phyloP scores from a whole-genome alignment of 208 protist genomes.

The Wallacemonas sp. region DNA sequence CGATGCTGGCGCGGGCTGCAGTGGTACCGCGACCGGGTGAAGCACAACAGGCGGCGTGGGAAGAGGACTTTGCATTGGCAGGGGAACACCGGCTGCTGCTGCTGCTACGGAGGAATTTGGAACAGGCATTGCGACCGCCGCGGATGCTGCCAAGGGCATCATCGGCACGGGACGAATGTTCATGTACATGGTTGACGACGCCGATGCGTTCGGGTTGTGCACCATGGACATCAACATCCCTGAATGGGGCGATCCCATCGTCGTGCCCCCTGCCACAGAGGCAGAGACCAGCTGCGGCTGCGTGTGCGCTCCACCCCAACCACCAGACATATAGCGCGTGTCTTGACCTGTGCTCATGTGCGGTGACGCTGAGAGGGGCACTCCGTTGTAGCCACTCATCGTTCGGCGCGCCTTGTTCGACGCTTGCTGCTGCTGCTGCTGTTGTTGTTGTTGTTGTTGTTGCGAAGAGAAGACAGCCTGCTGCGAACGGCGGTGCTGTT shows the following conservation, averaged over 20 bases:
- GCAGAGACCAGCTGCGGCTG: neutral
- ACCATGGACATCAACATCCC: neutral
- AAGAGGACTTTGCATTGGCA: too few species aligned
- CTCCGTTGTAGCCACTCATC: neutral
- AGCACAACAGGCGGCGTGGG: too few species aligned
- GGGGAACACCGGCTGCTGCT: too few species aligned
- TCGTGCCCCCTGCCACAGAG: neutral
- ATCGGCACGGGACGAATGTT: conserved; percentile 1
- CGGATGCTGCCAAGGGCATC: too few species aligned
- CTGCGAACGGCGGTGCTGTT: neutral
- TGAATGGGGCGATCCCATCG: too few species aligned
- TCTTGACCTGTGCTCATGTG: neutral
- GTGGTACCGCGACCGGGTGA: too few species aligned
- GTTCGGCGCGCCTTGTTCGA: neutral
- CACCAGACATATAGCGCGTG: neutral
- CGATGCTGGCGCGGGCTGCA: too few species aligned
- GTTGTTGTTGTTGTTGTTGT: neutral
- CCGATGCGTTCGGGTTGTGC: conserved; percentile 3
- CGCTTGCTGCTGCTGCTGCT: conserved; percentile 4
- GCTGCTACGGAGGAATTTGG: too few species aligned
- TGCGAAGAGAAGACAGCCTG: neutral
- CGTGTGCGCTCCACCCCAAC: neutral
- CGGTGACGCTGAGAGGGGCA: too few species aligned
- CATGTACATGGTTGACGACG: neutral
- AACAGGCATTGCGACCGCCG: too few species aligned